Base-by-base conservation (phyloP, 306 rosid genomes). In the Lagenaria siceraria region DNA sequence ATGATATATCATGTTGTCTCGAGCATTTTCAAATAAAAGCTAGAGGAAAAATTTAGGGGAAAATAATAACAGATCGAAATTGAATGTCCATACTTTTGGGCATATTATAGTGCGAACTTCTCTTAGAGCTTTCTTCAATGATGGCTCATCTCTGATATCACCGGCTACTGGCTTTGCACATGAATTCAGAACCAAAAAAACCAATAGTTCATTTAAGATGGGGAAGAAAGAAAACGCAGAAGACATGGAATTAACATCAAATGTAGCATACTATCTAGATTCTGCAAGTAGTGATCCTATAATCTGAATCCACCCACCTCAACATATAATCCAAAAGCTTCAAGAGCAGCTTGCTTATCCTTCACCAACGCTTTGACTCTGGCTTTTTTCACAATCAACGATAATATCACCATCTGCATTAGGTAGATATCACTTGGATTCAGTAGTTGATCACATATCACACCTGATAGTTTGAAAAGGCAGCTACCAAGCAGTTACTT, bases 311-410 rank as follows among this genome's bases (percentile, higher is more conserved):
- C 79, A 75, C 83, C 58, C 43, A 95, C 98, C 93, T 92, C 98
- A 78, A 95, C 97, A 80, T 95, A 95, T 77, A 82, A 89, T 77
- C 98, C 98, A 80, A 92, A 92, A 62, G 98, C 91, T 86, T 95
- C 97, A 78, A 92, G 96, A 11, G 97, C 97, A 76, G 88, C 90
- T 31, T 89, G 85, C 84, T 88, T 92, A 82, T 95, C 96, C 85
- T 87, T 95, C 79, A 92, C 97, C 86, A 95, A 51, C 48, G 97
- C 89, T 83, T 90, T 95, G 49, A 95, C 79, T 86, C 89, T 87
- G 77, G 84, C 58, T 85, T 87, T 87, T 75, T 92, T 92, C 80
- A 95, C 92, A 85, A 95, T 90, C 91, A 92, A 79, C 22, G 97
- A 88, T 83, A 95, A 78, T 81, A 95, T 95, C 76, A 92, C 95